Percentiles rank a stretch among this genome's conserved stretches.
Evolutionary conservation across 2,329 filamentous ascomycete genomes (phyloP).

Genomic region (Cyphellophora europaea): DNA sequence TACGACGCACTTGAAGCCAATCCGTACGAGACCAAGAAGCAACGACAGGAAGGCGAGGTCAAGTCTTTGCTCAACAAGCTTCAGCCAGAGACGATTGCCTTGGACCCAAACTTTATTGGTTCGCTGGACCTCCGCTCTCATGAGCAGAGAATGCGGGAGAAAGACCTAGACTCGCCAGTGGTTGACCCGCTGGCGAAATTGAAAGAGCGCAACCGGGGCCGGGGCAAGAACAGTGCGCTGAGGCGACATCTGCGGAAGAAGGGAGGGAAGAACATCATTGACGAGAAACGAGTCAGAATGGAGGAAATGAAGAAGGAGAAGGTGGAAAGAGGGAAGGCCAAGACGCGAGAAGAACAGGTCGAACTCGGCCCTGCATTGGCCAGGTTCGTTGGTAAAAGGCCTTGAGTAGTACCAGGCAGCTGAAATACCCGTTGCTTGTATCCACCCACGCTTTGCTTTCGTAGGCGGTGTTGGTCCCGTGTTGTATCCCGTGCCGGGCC

Average conservation of each 20-base stretch:
- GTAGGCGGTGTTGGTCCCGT: no score
- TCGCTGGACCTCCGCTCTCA: conserved; percentile 74
- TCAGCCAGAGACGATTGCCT: conserved; percentile 90
- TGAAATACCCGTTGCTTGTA: neutral
- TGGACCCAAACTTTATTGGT: conserved; percentile 87
- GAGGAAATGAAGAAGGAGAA: conserved; percentile 68
- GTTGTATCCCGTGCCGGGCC: no score
- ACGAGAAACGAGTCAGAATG: conserved; percentile 82
- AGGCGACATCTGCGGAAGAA: conserved; percentile 88
- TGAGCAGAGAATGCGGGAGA: conserved; percentile 65
- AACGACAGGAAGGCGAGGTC: conserved; percentile 88
- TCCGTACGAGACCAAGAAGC: conserved; percentile 87
- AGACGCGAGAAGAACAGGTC: conserved; percentile 56
- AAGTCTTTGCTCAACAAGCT: conserved; percentile 87
- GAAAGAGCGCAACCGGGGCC: conserved; percentile 57
- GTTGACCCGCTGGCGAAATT: conserved; percentile 49
- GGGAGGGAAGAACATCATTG: conserved; percentile 84
- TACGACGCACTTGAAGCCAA: conserved; percentile 90
- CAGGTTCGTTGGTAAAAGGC: conserved; percentile 63
- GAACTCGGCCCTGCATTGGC: conserved; percentile 79
- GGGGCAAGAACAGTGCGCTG: conserved; percentile 82
- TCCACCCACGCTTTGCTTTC: no score
- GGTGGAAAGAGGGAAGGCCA: conserved; percentile 55
- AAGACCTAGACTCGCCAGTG: conserved; percentile 65
- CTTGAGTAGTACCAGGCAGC: conserved; percentile 3